Evolutionary conservation across 352 stramenopile species (phyloP).

Genomic region (Thalassiosira ordinaria): DNA sequence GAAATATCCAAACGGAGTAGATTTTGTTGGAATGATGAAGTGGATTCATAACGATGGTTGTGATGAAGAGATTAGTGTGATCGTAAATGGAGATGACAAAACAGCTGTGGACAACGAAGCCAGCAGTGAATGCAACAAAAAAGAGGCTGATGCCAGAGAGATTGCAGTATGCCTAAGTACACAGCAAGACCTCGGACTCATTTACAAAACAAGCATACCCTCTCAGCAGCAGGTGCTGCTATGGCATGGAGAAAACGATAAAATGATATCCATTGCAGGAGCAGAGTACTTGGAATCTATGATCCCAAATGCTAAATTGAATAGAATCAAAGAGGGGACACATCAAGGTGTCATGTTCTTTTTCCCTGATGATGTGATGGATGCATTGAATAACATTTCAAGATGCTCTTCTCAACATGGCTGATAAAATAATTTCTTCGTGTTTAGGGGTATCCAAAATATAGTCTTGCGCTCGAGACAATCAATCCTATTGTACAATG

Average conservation of each 20-base stretch:
- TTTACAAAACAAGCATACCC: conserved; percentile 33
- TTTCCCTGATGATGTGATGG: conserved; percentile 40
- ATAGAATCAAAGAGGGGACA: conserved; percentile 23
- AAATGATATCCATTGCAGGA: conserved; percentile 42
- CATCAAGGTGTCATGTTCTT: conserved; percentile 61
- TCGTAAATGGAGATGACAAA: conserved; percentile 22
- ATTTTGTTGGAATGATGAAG: conserved; percentile 38
- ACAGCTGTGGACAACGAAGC: not conserved
- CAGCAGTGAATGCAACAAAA: not conserved
- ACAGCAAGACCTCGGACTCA: conserved; percentile 46
- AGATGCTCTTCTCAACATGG: no score
- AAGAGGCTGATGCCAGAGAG: conserved; percentile 43
- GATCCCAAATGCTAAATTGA: conserved; percentile 39
- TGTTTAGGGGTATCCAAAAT: no score
- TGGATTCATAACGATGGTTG: conserved; percentile 44
- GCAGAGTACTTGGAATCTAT: conserved; percentile 43
- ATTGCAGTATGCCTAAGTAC: conserved; percentile 54
- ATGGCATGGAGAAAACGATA: conserved; percentile 55
- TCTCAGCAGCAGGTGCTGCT: conserved; percentile 40
- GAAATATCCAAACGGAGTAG: conserved; percentile 19
- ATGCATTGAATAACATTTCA: conserved; percentile 49
- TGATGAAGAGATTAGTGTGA: conserved; percentile 30
- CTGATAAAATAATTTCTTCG: no score
- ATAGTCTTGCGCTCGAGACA: no score
- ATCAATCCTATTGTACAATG: no score